Base-by-base conservation (phyloP, 306 rosid species). In the Bauhinia variegata region DNA sequence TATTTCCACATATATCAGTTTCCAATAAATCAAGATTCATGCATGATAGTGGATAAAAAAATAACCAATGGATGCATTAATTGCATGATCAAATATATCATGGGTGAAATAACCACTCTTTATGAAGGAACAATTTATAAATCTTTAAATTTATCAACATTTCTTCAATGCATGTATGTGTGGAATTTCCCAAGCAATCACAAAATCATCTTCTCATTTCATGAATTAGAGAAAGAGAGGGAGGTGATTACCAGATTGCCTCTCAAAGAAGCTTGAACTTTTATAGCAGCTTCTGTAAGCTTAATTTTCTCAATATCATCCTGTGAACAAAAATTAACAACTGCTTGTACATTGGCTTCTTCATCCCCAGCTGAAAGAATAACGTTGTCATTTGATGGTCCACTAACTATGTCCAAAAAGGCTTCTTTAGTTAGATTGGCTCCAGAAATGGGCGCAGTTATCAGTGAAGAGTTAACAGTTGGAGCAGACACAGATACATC, bases 191-290 rank as follows among this genome's bases (percentile, higher is more conserved):
- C 28, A 23, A 36, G 41, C 6, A 36, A 3, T 36, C 41, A 5
- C 9, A 1, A 36, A 36, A 9, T 36, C 41, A 36, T 36, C 41
- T 36, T 36, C 41, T 5, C 41, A 36, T 9, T 5, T 36, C 9
- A 36, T 36, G 9, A 36, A 6, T 4, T 36, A 6, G 7, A 5
- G 41, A 23, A n/a, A n/a, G n/a, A n/a, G 41, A 36, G 9, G 34
- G 60, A 49, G 47, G 53, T 60, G 46, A 52, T 49, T 80, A 89
- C 92, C 91, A 46, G 82, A 73, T 84, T 79, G 46, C 92, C 87
- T 77, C 92, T 89, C 55, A 82, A 86, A 72, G 86, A 92, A 54
- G 88, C 78, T 74, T 89, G 96, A 4, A 78, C 81, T 75, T 72
- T 86, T 33, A 67, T 60, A 60, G 91, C 88, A 3, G 92, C 90